Base-by-base conservation (phyloP, 305 asterid genomes). In the Striga hermonthica region DNA sequence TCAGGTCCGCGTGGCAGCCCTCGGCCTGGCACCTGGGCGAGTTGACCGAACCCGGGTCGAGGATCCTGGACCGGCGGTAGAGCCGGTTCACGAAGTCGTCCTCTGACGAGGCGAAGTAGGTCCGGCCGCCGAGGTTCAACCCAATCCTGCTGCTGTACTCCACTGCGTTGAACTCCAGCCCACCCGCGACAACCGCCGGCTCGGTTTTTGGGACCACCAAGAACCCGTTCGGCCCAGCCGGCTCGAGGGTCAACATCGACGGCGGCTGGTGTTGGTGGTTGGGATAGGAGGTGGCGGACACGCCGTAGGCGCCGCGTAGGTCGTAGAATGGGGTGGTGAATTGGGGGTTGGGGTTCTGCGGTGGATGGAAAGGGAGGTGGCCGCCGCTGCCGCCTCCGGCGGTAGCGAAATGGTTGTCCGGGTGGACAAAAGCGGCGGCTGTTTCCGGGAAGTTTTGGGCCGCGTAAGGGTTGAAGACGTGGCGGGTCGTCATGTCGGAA, bases 21-120 rank as follows among this genome's bases (percentile, higher is more conserved):
- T 92, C 98, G 9, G 96, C 98, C 40, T 87, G 98, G 74, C 98
- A 92, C 65, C 88, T 71, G 0, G 98, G 95, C 9, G 88, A 68
- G 81, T 86, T 88, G 0, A 78, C 76, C 38, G 89, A 81, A 14
- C 95, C 95, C 74, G 87, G 80, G 3, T 89, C 98, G 5, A 82
- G 79, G 10, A 74, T 74, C 75, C 95, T 81, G 35, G 96, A 80
- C 64, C 96, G 95, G 78, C 95, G 95, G 74, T 93, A 93, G 62
- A 93, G 96, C 69, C 97, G 95, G 94, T 89, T 93, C 79, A 93
- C 95, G 71, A 93, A 90, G 66, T 93, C 97, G 44, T 91, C 91
- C 73, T 92, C 98, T 0, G 97, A 74, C 0, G 98, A 91, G 0
- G 98, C 86, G 65, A 90, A 93, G 79, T 90, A 93, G 28, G 97